Base-by-base conservation (phyloP, 495 filamentous ascomycete genomes). In the Symbiotaphrina buchneri region DNA sequence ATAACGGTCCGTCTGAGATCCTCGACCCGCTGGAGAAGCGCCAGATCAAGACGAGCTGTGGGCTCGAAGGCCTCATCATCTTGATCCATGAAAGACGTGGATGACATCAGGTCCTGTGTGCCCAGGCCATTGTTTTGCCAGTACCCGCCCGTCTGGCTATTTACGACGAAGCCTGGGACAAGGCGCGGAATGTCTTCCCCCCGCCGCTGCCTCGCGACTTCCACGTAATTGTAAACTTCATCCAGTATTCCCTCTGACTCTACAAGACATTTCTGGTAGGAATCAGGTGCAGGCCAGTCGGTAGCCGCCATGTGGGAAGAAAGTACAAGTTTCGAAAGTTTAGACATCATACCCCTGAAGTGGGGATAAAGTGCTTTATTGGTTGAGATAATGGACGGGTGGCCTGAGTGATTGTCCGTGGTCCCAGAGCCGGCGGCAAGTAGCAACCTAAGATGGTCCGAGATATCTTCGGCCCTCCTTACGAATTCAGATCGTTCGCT, bases 321-420 rank as follows among this genome's bases (percentile, higher is more conserved):
- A 21, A 97, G 67, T 15, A 97, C 90, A 22, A 97, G 60, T 49
- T 95, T 97, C 22, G 90, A 95, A 52, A 95, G 95, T 41, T 87
- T 79, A 4, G 87, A 95, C 87, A 97, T 97, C 75, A 93, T 94
- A 46, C 94, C 90, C 30, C 90, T 68, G 52, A 94, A 97, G 54
- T 95, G 82, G 18, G 90, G 87, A 43, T 95, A 94, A 26, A 97
- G 58, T 2, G 79, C 72, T 52, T 92, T 92, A 52, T 97, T 97
- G 5, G 82, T 84, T 5, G 81, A 87, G 32, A 97, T 97, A 46
- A 95, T 94, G n/a, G 87, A 95, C 18, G 90, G 87, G 39, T 93
- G 87, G 27, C 90, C 90, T 7, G 87, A 97, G 47, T 97, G 87
- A 42, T 95, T 95, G 47, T 97, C 87, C 1, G 87, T 97, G 3